Percentiles rank a stretch among this genome's conserved stretches.
Conservation (phyloP, 2,329 filamentous ascomycete species). For the Zymoseptoria crescenta region DNA sequence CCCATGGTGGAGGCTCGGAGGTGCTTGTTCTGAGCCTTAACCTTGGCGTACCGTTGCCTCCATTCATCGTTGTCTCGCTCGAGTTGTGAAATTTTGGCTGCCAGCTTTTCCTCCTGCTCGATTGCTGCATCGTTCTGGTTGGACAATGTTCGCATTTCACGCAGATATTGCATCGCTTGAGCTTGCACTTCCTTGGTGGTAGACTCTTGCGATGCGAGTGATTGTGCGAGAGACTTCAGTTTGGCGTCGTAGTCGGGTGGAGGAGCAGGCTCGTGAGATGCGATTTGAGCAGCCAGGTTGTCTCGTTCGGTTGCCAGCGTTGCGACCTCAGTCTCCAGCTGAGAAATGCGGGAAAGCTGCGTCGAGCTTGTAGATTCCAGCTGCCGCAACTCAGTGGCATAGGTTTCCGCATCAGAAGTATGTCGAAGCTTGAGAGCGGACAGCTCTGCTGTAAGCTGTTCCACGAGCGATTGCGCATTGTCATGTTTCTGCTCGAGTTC, state of each 20-base stretch:
- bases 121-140: constrained; percentile 69
- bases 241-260: constrained; percentile 56
- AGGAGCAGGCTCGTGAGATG: constrained; percentile 15
- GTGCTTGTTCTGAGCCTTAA: constrained; percentile 78
- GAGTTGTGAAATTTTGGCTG: constrained; percentile 64
- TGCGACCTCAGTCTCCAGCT: constrained; percentile 20
- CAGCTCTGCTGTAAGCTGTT: constrained; percentile 70
- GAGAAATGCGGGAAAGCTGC: constrained; percentile 25
- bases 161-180: constrained; percentile 74
- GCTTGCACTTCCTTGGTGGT: constrained; percentile 79
- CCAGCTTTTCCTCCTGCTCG: constrained; percentile 73
- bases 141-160: constrained; percentile 83
- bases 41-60: constrained; percentile 79
- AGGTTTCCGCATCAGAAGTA: constrained; percentile 23
- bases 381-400: constrained; percentile 8
- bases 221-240: constrained; percentile 46
- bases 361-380: not conserved
- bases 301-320: constrained; percentile 9
- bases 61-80: constrained; percentile 81
- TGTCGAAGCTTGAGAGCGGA: constrained; percentile 54
- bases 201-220: constrained; percentile 71
- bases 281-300: constrained; percentile 9
- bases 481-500: constrained; percentile 47
- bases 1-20: constrained; percentile 75
- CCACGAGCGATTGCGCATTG: constrained; percentile 58